Conservation (phyloP, 805 yeast genomes). For the Cephaloascus fragrans region DNA sequence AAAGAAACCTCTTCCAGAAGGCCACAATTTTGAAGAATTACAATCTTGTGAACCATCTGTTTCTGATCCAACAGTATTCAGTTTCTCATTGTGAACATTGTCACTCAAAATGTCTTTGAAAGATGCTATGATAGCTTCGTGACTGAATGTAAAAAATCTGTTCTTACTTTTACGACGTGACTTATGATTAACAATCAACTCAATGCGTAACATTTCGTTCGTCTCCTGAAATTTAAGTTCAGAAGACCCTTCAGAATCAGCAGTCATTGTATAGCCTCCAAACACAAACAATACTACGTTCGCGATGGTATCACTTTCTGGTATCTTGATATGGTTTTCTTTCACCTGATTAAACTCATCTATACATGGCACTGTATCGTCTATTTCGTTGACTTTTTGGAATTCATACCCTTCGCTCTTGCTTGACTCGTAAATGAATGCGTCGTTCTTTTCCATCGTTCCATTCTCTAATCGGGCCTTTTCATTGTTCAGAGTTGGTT, state of each 20-base stretch:
- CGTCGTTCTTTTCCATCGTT: no score
- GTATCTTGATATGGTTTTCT: constrained; percentile 8
- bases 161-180: constrained; percentile 10
- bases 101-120: constrained; percentile 16
- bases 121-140: constrained; percentile 7
- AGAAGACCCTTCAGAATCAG: constrained; percentile 11
- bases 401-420: no score
- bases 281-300: not conserved
- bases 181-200: constrained; percentile 21
- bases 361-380: no score
- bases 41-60: constrained; percentile 14
- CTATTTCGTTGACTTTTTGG: no score
- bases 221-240: constrained; percentile 18
- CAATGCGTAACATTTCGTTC: constrained; percentile 31
- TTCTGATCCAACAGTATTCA: no score
- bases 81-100: no score
- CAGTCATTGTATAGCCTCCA: constrained; percentile 1
- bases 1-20: constrained; percentile 15
- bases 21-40: constrained; percentile 21
- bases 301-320: not conserved
- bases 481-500: no score
- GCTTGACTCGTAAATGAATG: no score
- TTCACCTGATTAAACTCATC: constrained; percentile 51
- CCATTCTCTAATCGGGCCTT: no score
- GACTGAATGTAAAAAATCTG: not conserved